Evolutionary conservation across 2,329 filamentous ascomycete genomes (phyloP).

Genomic region (Curvularia sp.): DNA sequence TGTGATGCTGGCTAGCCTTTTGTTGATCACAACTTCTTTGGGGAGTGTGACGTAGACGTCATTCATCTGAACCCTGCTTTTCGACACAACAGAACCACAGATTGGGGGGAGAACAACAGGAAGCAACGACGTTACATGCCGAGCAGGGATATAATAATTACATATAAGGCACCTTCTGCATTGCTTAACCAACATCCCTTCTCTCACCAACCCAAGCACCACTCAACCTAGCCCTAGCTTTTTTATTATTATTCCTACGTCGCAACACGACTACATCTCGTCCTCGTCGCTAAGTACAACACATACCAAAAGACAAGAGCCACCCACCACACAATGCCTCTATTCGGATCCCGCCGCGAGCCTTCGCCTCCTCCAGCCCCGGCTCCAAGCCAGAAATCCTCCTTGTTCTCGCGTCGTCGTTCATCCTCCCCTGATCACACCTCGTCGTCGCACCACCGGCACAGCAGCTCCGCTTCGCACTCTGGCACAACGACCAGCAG

Average conservation of each 20-base stretch:
- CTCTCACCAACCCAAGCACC: background rate
- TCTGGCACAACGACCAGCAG: conserved; percentile 23
- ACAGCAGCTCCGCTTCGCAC: conserved; percentile 27
- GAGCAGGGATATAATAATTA: background rate
- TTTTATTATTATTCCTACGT: background rate
- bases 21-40: conserved; percentile 17
- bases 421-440: conserved; percentile 36
- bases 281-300: too few species aligned
- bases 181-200: background rate
- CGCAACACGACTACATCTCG: background rate
- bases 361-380: conserved; percentile 34
- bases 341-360: conserved; percentile 44
- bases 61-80: conserved; percentile 17
- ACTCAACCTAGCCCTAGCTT: background rate
- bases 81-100: background rate
- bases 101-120: background rate
- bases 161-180: background rate
- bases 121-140: conserved; percentile 2
- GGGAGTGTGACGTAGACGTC: conserved; percentile 27
- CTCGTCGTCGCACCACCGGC: conserved; percentile 14
- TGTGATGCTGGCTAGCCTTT: conserved; percentile 4
- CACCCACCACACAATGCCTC: conserved; percentile 36
- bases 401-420: conserved; percentile 50
- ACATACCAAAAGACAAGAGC: background rate
- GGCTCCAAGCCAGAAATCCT: conserved; percentile 36